Evolutionary conservation across 1,284 basidiomycete genomes (phyloP).

Genomic region (Ceratobasidium sp.): DNA sequence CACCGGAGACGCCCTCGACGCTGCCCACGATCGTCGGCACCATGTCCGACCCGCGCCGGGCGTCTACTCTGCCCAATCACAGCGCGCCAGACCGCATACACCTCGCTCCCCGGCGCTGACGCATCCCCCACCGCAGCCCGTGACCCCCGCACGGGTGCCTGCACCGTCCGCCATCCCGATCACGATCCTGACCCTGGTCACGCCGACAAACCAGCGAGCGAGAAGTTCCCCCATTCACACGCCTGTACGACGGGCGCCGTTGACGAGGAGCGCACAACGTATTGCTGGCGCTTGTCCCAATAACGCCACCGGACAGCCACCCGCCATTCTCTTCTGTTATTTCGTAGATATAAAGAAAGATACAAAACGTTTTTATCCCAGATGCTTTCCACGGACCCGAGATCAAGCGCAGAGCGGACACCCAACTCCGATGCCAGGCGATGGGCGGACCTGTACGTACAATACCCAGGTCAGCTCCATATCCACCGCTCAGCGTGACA

Average conservation of each 20-base stretch:
- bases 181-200: conserved; percentile 8
- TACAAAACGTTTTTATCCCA: no score
- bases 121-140: background rate
- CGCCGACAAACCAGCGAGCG: conserved; percentile 18
- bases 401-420: no score
- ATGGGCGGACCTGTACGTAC: no score
- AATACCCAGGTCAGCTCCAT: no score
- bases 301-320: background rate
- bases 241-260: background rate
- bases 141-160: background rate
- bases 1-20: background rate
- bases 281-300: no score
- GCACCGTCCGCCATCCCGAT: conserved; percentile 10
- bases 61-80: background rate
- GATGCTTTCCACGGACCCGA: no score
- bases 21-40: background rate
- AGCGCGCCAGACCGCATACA: background rate
- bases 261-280: background rate
- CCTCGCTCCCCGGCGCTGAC: background rate
- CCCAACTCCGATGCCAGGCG: background rate
- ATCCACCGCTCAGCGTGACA: background rate
- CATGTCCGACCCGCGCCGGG: background rate
- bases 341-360: no score
- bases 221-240: conserved; percentile 14
- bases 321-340: background rate